phyloP scores from a whole-genome alignment of 192 early-diverging fungal genomes.

The Linnemannia schmuckeri region DNA sequence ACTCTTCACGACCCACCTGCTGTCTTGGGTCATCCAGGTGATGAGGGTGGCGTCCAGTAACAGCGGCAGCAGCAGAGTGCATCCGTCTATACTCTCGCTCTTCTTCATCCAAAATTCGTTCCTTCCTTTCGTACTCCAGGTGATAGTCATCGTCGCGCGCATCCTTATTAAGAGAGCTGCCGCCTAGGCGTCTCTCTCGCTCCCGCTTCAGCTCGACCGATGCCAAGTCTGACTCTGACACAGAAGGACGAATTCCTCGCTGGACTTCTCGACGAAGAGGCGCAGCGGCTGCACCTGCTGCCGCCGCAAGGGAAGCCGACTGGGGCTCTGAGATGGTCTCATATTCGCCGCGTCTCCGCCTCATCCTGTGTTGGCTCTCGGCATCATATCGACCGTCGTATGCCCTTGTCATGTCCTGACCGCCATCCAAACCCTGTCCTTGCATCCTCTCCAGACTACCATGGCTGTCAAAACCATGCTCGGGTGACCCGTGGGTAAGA shows the following conservation, averaged over 20 bases:
- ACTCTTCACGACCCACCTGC: neutral
- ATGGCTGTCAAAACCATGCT: neutral
- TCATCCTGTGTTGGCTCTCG: neutral
- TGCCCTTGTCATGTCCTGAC: neutral
- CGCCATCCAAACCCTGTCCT: neutral
- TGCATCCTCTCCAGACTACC: neutral
- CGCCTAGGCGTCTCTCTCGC: neutral
- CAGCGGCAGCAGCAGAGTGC: neutral
- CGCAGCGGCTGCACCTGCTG: neutral
- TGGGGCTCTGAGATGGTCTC: neutral
- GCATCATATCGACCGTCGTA: neutral
- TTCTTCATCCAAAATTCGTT: neutral
- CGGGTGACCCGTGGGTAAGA: neutral
- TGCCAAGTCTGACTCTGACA: slow-evolving; percentile 28
- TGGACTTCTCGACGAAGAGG: slow-evolving; percentile 16
- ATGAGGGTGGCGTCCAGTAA: neutral
- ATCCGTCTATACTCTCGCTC: neutral
- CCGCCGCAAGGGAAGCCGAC: neutral
- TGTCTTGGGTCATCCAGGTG: neutral
- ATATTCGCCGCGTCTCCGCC: neutral
- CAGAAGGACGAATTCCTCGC: slow-evolving; percentile 17
- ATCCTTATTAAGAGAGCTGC: neutral
- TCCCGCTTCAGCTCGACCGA: neutral
- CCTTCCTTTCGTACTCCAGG: neutral
- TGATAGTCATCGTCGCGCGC: neutral